phyloP scores from a whole-genome alignment of 768 basidiomycete genomes.

The Leccinum rimulosum region DNA sequence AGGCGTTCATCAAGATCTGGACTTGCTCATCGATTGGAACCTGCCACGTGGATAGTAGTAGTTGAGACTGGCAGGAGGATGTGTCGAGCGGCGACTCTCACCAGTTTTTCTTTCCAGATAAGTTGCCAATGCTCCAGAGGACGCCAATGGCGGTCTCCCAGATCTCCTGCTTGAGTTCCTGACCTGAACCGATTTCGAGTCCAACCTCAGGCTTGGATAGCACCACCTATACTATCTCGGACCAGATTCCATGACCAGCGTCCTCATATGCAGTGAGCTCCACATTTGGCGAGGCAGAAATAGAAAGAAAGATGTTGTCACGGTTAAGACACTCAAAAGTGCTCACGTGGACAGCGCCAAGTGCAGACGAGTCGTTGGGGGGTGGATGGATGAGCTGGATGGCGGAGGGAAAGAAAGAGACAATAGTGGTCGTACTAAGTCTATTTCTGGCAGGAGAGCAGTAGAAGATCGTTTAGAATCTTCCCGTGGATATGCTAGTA shows the following conservation, averaged over 20 bases:
- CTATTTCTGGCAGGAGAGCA: constrained; percentile 55
- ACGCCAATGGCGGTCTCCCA: constrained; percentile 82
- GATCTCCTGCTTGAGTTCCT: constrained; percentile 69
- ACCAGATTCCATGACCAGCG: constrained; percentile 58
- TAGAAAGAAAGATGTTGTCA: constrained; percentile 73
- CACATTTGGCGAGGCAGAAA: constrained; percentile 48
- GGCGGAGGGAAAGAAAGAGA: constrained; percentile 79
- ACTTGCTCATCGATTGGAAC: constrained; percentile 60
- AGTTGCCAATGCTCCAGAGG: constrained; percentile 80
- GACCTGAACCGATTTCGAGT: constrained; percentile 55
- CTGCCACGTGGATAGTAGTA: constrained; percentile 30
- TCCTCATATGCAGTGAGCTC: constrained; percentile 43
- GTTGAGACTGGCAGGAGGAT: constrained; percentile 6
- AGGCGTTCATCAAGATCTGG: constrained; percentile 63
- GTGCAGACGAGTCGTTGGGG: constrained; percentile 80
- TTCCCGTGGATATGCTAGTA: background rate
- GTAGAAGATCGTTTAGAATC: constrained; percentile 29
- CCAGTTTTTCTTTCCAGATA: constrained; percentile 68
- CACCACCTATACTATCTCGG: constrained; percentile 61
- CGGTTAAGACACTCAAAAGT: constrained; percentile 83
- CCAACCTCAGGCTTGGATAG: constrained; percentile 59
- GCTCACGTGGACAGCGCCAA: constrained; percentile 79
- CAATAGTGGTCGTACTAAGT: constrained; percentile 53
- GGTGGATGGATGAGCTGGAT: constrained; percentile 67
- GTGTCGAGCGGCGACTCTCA: constrained; percentile 29